Evolutionary conservation across 2,329 filamentous ascomycete species (phyloP).

Genomic region (Pseudogymnoascus sp.): DNA sequence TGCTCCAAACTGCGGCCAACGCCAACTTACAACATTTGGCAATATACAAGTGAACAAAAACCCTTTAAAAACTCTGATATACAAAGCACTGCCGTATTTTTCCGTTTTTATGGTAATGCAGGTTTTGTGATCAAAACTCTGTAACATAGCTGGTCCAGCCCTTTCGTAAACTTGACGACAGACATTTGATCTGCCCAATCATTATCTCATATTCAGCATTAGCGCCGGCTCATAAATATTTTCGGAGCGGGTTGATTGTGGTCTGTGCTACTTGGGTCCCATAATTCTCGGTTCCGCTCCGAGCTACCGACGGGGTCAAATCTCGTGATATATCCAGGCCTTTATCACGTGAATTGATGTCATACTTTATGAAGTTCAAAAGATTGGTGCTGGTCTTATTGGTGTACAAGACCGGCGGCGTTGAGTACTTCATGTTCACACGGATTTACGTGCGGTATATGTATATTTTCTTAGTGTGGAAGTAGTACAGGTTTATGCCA

Average conservation of each 20-base stretch:
- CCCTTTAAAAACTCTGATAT: background rate
- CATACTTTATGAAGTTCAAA: background rate
- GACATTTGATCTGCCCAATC: background rate
- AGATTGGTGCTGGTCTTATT: background rate
- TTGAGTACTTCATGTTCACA: background rate
- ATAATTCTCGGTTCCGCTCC: constrained; percentile 14
- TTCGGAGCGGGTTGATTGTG: background rate
- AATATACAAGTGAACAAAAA: background rate
- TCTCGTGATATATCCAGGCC: constrained; percentile 33
- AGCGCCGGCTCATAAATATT: background rate
- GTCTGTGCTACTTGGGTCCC: constrained; percentile 5
- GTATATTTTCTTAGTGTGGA: background rate
- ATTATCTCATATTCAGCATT: background rate
- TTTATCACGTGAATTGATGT: background rate
- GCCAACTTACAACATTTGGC: background rate
- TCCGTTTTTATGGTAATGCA: background rate
- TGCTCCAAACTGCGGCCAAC: background rate
- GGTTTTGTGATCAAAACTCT: background rate
- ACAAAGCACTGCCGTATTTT: background rate
- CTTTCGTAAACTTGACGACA: background rate
- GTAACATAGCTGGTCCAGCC: background rate
- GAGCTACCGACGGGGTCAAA: constrained; percentile 31
- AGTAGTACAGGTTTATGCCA: background rate
- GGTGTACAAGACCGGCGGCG: background rate
- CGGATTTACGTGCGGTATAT: background rate